These are phyloP conservation scores for Plasmopara viticola DNA, from an alignment of 352 stramenopile genomes.

Conservation along the genomic window DNA sequence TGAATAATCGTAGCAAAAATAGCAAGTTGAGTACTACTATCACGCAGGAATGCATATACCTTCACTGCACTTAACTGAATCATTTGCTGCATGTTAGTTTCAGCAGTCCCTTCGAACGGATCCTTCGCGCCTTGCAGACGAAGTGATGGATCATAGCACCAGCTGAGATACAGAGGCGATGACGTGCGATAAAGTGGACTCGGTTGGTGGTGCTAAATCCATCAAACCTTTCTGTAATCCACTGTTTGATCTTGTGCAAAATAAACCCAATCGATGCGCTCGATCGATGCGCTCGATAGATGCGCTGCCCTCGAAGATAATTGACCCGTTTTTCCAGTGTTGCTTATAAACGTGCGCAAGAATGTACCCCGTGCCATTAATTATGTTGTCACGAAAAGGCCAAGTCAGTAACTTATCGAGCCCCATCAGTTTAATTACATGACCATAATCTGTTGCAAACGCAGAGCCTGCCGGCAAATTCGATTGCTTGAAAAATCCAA, in stretches of 20 bases:
- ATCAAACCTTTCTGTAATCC: constrained; percentile 16
- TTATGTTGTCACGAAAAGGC: constrained; percentile 11
- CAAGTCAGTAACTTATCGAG: constrained; percentile 17
- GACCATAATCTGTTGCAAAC: background rate
- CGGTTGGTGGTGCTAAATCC: constrained; percentile 4
- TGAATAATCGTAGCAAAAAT: too few species aligned
- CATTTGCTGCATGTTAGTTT: too few species aligned
- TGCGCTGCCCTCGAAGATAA: background rate
- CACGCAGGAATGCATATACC: too few species aligned
- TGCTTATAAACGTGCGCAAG: constrained; percentile 10
- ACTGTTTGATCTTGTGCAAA: constrained; percentile 7
- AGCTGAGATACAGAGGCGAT: constrained; percentile 17
- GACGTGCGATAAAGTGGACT: constrained; percentile 15
- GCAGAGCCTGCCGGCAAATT: background rate
- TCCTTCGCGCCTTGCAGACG: constrained; percentile 9
- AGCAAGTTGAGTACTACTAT: too few species aligned
- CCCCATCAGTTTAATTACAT: constrained; percentile 4
- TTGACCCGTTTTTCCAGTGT: constrained; percentile 12
- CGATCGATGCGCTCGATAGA: too few species aligned
- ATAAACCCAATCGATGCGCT: constrained; percentile 1
- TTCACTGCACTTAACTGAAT: too few species aligned
- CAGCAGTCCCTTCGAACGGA: constrained; percentile 1
- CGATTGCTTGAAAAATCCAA: constrained; percentile 6
- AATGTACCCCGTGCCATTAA: constrained; percentile 15
- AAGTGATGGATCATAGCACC: constrained; percentile 17